These are phyloP conservation scores for Tetrapyrgos nigripes DNA, from an alignment of 1,284 basidiomycete genomes.

Conservation along the genomic window DNA sequence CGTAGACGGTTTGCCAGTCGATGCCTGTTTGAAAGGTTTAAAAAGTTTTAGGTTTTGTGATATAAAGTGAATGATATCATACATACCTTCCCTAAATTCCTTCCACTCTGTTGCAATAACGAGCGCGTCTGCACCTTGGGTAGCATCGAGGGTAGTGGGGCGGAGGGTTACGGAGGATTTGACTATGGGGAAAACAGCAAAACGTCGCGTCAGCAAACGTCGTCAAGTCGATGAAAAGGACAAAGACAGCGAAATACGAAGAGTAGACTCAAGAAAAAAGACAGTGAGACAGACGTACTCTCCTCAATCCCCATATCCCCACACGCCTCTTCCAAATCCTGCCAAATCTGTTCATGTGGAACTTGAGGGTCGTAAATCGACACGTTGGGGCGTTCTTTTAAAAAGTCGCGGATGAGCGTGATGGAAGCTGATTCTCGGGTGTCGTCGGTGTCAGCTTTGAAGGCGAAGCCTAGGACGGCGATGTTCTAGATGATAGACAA, in stretches of 20 bases:
- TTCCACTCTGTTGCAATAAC: conserved; percentile 96
- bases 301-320: conserved; percentile 60
- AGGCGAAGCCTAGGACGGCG: conserved; percentile 95
- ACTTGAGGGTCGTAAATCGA: conserved; percentile 95
- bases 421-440: conserved; percentile 98
- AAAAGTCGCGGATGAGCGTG: conserved; percentile 93
- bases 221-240: neutral
- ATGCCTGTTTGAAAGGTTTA: no score
- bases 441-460: conserved; percentile 97
- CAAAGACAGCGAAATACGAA: no score
- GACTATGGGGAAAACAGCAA: conserved; percentile 50
- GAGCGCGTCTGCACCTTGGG: conserved; percentile 89
- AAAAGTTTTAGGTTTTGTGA: no score
- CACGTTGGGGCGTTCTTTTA: conserved; percentile 86
- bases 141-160: conserved; percentile 84
- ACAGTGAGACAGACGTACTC: conserved; percentile 50
- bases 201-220: neutral
- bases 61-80: no score
- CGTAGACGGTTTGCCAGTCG: conserved; percentile 89
- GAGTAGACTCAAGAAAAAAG: neutral
- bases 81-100: conserved; percentile 90
- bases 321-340: conserved; percentile 73
- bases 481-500: conserved; percentile 70
- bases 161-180: conserved; percentile 88
- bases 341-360: conserved; percentile 74